phyloP scores from a whole-genome alignment of 2,329 filamentous ascomycete genomes.

The Phialophora tarda region DNA sequence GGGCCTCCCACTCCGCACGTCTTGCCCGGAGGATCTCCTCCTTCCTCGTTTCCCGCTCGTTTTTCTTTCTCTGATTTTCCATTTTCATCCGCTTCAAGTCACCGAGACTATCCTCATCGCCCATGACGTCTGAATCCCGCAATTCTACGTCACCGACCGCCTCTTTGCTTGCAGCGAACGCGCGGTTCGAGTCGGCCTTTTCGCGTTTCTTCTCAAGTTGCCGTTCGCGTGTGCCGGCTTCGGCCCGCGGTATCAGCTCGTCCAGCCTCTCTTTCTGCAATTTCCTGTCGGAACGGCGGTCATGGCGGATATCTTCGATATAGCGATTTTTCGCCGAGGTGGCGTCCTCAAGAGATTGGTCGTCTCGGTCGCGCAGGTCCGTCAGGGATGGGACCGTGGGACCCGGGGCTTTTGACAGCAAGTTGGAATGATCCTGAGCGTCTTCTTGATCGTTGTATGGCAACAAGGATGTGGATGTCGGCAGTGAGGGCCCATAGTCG shows the following conservation, averaged over 20 bases:
- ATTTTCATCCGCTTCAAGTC: conserved; percentile 69
- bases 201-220: conserved; percentile 83
- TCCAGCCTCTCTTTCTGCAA: conserved; percentile 75
- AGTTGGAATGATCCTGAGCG: not conserved
- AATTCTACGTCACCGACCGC: conserved; percentile 63
- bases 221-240: conserved; percentile 80
- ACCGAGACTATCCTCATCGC: conserved; percentile 63
- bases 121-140: conserved; percentile 76
- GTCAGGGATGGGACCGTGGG: conserved; percentile 71
- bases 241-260: conserved; percentile 80
- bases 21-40: conserved; percentile 80
- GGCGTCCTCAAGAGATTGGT: conserved; percentile 49
- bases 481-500: conserved; percentile 64
- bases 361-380: conserved; percentile 69
- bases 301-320: conserved; percentile 62
- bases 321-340: conserved; percentile 57
- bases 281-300: conserved; percentile 68
- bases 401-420: conserved; percentile 48
- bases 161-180: conserved; percentile 65
- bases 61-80: conserved; percentile 73
- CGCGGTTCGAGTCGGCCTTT: conserved; percentile 72
- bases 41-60: conserved; percentile 78
- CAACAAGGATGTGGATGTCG: conserved; percentile 38
- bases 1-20: conserved; percentile 79
- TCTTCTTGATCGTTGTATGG: conserved; percentile 17